These are phyloP conservation scores for Colletotrichum sp. DNA, from an alignment of 2,329 filamentous ascomycete species.

Conservation along the genomic window DNA sequence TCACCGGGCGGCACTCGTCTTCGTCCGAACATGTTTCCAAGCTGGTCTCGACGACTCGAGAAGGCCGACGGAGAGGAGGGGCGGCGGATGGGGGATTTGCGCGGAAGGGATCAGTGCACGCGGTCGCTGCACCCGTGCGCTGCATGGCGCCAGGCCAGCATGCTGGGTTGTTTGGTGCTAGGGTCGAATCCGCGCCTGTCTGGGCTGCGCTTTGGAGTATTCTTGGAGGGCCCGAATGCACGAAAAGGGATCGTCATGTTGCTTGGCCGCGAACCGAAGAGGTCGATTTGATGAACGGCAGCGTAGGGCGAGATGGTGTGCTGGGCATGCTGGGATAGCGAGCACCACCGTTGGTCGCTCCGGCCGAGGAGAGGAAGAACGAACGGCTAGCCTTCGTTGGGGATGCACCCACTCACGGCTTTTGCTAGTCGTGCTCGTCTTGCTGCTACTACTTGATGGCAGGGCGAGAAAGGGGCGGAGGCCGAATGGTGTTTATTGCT, in stretches of 20 bases:
- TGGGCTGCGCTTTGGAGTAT: background rate
- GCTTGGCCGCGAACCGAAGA: background rate
- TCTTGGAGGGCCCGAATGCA: background rate
- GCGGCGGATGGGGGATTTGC: background rate
- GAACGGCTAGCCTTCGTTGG: background rate
- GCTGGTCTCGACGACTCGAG: background rate
- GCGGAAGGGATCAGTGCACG: slow-evolving; percentile 5
- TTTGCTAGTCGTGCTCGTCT: background rate
- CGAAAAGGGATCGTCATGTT: background rate
- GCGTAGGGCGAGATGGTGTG: background rate
- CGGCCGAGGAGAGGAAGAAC: background rate
- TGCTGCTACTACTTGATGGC: background rate
- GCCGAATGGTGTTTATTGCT: background rate
- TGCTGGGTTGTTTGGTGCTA: background rate
- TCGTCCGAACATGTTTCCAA: background rate
- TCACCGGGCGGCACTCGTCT: background rate
- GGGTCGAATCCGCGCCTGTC: background rate
- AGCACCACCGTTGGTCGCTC: background rate
- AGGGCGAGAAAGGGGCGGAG: background rate
- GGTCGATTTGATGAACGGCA: background rate
- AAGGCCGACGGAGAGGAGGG: background rate
- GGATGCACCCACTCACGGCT: background rate
- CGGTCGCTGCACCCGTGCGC: background rate
- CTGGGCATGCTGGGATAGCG: background rate
- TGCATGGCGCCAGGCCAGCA: background rate